phyloP scores from a whole-genome alignment of 179 eudicot genomes.

The Drosera spatulata region DNA sequence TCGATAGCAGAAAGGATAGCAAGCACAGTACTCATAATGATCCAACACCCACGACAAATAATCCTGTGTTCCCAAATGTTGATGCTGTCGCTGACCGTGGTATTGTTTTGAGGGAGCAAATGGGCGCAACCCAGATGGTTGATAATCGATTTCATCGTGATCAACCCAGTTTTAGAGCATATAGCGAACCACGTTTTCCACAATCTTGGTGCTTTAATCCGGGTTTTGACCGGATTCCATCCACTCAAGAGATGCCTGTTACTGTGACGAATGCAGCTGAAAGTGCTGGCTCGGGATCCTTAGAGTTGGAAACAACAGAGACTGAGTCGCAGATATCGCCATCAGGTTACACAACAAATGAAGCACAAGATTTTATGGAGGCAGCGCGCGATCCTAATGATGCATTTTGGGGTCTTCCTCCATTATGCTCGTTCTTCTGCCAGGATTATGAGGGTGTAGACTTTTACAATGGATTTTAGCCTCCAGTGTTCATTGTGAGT shows the following conservation, averaged over 20 bases:
- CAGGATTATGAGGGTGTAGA: slow-evolving; percentile 11
- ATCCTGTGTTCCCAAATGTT: background rate
- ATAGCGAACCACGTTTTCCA: slow-evolving; percentile 18
- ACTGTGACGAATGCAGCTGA: slow-evolving; percentile 18
- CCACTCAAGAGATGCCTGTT: slow-evolving; percentile 23
- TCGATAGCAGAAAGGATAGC: slow-evolving; percentile 36
- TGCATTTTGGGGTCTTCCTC: slow-evolving; percentile 81
- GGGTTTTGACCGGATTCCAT: slow-evolving; percentile 11
- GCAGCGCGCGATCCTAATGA: slow-evolving; percentile 48
- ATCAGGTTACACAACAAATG: slow-evolving; percentile 42
- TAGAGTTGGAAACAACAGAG: slow-evolving; percentile 50
- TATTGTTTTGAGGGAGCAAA: slow-evolving; percentile 4
- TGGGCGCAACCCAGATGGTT: slow-evolving; percentile 17
- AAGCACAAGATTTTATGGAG: slow-evolving; percentile 49
- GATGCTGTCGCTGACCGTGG: slow-evolving; percentile 1
- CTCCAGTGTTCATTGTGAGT: background rate
- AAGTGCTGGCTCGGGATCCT: slow-evolving; percentile 6
- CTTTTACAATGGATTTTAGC: background rate
- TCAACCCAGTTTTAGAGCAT: slow-evolving; percentile 28
- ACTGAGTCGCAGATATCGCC: slow-evolving; percentile 57
- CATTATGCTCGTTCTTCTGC: slow-evolving; percentile 42
- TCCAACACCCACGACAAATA: background rate
- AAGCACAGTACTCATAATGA: slow-evolving; percentile 6
- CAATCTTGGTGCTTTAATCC: slow-evolving; percentile 14
- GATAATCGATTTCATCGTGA: slow-evolving; percentile 59